Evolutionary conservation across 78 protist species (phyloP), one percentile per base, ranked within the genome.

Genomic region (Dictyostelium intermedium): DNA sequence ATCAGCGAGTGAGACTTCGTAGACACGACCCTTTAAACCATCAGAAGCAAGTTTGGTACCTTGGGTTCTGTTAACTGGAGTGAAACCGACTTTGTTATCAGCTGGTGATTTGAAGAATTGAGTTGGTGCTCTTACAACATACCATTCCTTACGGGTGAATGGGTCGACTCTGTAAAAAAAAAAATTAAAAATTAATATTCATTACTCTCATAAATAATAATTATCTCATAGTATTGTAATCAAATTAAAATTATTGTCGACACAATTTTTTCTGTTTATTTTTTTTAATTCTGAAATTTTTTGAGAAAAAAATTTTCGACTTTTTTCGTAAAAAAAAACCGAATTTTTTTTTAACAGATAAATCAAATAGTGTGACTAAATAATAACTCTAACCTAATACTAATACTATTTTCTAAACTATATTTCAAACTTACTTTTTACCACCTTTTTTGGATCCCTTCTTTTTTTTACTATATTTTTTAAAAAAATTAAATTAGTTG

Each of bases 131-230:
- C 95, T 96, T 80, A 99, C 82, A 69, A 96, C 98, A 93, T 97
- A 99, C 99, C 99, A 99, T 61, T 98, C 99, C 98, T 99, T 99
- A 83, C 92, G 95, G 66, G 98, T 30, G 98, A 98, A 99, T 79
- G 99, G 98, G 89, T 99, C 99, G 91, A 95, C 37, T 82, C 91
- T 85, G 53, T 20, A 10, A 37, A 39, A 35, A 39, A 56, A 18
- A 39, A 9, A 16, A 18, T 16, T 9, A 41, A 1, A 25, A 47
- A 45, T 82, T 27, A 45, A 32, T 45, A 34, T 56, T 16, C 6
- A 16, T 50, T 50, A 13, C 16, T 50, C 6, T n/a, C n/a, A n/a
- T 18, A 13, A 50, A 1, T 50, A 3, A 39, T 39, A 2, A 39
- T 39, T 39, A 5, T 39, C 4, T 39, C 2, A 39, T 39, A 39